phyloP scores from a whole-genome alignment of 768 basidiomycete species.

The Pluteus cervinus region DNA sequence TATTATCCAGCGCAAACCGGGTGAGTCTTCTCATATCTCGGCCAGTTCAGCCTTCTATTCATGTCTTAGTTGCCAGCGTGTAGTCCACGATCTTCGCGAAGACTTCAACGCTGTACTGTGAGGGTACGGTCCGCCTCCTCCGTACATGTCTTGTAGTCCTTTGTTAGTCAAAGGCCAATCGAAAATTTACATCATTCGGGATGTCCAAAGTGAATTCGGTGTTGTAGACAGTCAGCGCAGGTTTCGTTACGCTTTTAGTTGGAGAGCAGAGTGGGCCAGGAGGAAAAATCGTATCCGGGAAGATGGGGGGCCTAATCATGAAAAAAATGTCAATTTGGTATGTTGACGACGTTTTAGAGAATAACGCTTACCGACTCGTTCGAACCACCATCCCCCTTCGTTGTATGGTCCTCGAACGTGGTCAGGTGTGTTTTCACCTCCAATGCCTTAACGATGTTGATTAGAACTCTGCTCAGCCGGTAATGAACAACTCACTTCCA shows the following conservation, averaged over 20 bases:
- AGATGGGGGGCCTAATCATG: conserved; percentile 42
- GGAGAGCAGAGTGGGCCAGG: conserved; percentile 46
- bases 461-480: neutral
- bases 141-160: no score
- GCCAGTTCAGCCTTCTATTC: no score
- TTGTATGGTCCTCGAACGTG: conserved; percentile 52
- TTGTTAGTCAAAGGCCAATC: conserved; percentile 53
- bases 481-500: conserved; percentile 23
- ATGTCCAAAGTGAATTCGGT: conserved; percentile 52
- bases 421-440: conserved; percentile 44
- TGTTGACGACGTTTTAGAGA: neutral
- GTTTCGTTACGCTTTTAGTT: conserved; percentile 33
- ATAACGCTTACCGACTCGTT: conserved; percentile 35
- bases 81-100: no score
- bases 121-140: no score
- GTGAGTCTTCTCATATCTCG: no score
- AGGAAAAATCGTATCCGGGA: conserved; percentile 50
- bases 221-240: conserved; percentile 62
- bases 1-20: conserved; percentile 44
- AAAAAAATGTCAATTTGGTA: neutral
- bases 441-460: conserved; percentile 20
- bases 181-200: conserved; percentile 44
- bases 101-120: no score
- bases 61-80: no score
- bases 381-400: conserved; percentile 51